Base-by-base conservation (phyloP, 805 yeast genomes). In the Myxozyma monticola region DNA sequence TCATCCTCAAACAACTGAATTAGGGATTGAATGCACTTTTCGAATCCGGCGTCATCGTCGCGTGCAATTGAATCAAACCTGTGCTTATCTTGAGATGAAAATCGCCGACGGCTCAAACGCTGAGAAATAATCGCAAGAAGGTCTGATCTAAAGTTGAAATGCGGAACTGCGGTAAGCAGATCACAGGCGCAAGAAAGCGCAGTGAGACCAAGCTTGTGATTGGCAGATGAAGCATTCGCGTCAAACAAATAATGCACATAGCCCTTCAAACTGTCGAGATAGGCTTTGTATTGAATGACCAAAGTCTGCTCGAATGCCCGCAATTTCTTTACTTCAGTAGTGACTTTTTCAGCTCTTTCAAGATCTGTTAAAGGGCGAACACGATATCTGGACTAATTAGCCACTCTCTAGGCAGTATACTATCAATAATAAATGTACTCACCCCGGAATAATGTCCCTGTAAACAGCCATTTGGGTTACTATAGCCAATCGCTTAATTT, bases 401-500 rank as follows among this genome's bases (percentile, higher is more conserved):
- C n/a, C 10, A 14, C 28, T 7, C 29, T 17, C 7, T 24, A 18
- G 4, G 24, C 8, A n/a, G 24, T 15, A 3, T 9, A 2, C 12
- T 18, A 2, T 21, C 14, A 10, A 14, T 14, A 28, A 31, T 3
- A 14, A 20, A 9, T 14, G 18, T 2, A 14, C 50, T 4, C 40
- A 91, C 6, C 93, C 84, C 1, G 99, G 99, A 1, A 93, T 82
- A 40, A 93, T 78, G 48, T 84, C 78, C 61, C 87, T 88, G 75
- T 88, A 88, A 2, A 88, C 86, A 0, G 95, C 88, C 2, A 88
- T 84, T 53, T 90, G 75, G 0, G 98, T 84, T 55, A 88, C 71
- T 53, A 89, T 71, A 0, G 96, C 78, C 46, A 89, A 73, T 67
- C 85, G 62, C 77, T 84, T 48, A 78, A 58, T 54, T 21, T 31